Evolutionary conservation across 306 rosid species (phyloP).

Genomic region (Chamaecrista fasciculata): DNA sequence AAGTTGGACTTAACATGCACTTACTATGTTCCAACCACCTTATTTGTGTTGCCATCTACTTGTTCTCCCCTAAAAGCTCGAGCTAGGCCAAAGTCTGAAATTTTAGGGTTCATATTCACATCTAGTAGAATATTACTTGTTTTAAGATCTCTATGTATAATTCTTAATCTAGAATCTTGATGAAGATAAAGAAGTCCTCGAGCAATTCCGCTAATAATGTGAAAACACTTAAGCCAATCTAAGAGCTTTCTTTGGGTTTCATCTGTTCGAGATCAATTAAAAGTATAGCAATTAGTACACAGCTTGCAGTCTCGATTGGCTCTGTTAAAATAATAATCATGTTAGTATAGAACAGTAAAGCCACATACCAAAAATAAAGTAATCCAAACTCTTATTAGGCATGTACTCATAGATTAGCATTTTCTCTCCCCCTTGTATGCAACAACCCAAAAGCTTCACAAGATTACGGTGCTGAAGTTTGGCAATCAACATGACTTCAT

Average conservation of each 20-base stretch:
- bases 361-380: conserved; percentile 24
- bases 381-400: too few relatives aligned
- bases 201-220: conserved; percentile 2
- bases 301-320: neutral
- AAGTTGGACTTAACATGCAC: neutral
- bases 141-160: too few relatives aligned
- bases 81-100: conserved; percentile 29
- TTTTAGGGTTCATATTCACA: conserved; percentile 16
- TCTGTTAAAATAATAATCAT: neutral
- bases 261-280: neutral
- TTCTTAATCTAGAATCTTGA: too few relatives aligned
- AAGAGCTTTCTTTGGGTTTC: too few relatives aligned
- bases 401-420: too few relatives aligned
- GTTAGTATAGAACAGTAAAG: neutral
- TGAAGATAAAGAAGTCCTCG: conserved; percentile 11
- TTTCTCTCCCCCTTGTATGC: too few relatives aligned
- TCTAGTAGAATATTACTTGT: too few relatives aligned
- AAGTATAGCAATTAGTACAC: neutral
- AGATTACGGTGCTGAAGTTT: conserved; percentile 26
- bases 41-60: neutral
- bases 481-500: conserved; percentile 10
- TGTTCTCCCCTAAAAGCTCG: too few relatives aligned
- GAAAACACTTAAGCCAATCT: conserved; percentile 10
- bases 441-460: conserved; percentile 33
- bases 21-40: conserved; percentile 13